phyloP scores from a whole-genome alignment of 1,139 yeast genomes.

The Pichia sp. region DNA sequence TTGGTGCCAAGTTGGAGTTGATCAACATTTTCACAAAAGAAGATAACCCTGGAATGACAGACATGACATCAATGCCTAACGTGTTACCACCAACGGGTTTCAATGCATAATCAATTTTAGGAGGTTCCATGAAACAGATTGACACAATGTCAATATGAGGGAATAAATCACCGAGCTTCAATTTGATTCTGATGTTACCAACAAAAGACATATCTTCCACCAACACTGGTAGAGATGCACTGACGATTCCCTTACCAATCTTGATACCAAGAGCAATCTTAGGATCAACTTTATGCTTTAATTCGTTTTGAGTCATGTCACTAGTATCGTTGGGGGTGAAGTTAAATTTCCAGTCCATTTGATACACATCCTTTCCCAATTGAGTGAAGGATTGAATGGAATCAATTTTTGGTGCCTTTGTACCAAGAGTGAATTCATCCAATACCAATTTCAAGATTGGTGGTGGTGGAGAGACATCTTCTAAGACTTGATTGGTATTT shows the following conservation, averaged over 20 bases:
- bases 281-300: constrained; percentile 64
- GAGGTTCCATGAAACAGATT: constrained; percentile 68
- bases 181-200: constrained; percentile 62
- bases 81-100: constrained; percentile 90
- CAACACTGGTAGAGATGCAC: constrained; percentile 65
- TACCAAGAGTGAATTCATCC: constrained; percentile 72
- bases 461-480: constrained; percentile 72
- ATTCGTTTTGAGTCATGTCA: constrained; percentile 72
- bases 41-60: constrained; percentile 71
- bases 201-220: constrained; percentile 73
- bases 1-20: constrained; percentile 64
- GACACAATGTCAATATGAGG: constrained; percentile 72
- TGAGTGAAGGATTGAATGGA: constrained; percentile 66
- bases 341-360: constrained; percentile 79
- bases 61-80: constrained; percentile 75
- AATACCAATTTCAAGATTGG: constrained; percentile 68
- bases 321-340: constrained; percentile 77
- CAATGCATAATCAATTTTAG: constrained; percentile 66
- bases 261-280: constrained; percentile 75
- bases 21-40: constrained; percentile 65
- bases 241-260: constrained; percentile 69
- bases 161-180: constrained; percentile 54
- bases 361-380: constrained; percentile 57
- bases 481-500: constrained; percentile 56
- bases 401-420: constrained; percentile 70